phyloP scores from a whole-genome alignment of 164 flowering plant species.

The Aristolochia contorta region DNA sequence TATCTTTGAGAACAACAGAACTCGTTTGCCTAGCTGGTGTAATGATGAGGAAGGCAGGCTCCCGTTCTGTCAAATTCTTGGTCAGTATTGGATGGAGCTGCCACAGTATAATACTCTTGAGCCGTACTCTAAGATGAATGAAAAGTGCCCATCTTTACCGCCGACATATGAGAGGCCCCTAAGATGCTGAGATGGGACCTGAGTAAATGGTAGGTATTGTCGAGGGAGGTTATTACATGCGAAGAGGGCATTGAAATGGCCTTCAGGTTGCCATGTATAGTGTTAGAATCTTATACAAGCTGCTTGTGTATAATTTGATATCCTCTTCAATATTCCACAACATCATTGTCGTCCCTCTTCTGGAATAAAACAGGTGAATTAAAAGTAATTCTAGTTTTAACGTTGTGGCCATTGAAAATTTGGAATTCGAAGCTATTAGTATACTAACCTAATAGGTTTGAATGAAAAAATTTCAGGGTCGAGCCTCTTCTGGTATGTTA shows the following conservation, averaged over 20 bases:
- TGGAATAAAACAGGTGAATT: too few relatives aligned
- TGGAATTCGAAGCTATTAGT: too few relatives aligned
- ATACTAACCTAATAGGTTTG: too few relatives aligned
- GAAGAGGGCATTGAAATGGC: too few relatives aligned
- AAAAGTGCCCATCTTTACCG: constrained; percentile 92
- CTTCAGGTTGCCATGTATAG: too few relatives aligned
- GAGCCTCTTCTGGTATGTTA: too few relatives aligned
- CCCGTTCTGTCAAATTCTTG: constrained; percentile 95
- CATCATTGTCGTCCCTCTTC: too few relatives aligned
- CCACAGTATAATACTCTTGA: constrained; percentile 79
- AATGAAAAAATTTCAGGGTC: too few relatives aligned
- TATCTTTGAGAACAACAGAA: constrained; percentile 74
- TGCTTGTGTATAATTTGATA: neutral
- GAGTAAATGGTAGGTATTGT: neutral
- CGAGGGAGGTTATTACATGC: too few relatives aligned
- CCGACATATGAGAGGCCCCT: constrained; percentile 72
- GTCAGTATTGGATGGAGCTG: constrained; percentile 87
- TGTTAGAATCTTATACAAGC: neutral
- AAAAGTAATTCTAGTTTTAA: too few relatives aligned
- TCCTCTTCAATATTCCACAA: too few relatives aligned
- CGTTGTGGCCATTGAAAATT: too few relatives aligned
- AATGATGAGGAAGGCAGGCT: constrained; percentile 34
- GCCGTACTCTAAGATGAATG: constrained; percentile 90
- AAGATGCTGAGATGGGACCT: constrained; percentile 32
- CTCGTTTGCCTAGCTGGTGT: constrained; percentile 90